Evolutionary conservation across 2,329 filamentous ascomycete species (phyloP).

Genomic region (Corinectria fuckeliana): DNA sequence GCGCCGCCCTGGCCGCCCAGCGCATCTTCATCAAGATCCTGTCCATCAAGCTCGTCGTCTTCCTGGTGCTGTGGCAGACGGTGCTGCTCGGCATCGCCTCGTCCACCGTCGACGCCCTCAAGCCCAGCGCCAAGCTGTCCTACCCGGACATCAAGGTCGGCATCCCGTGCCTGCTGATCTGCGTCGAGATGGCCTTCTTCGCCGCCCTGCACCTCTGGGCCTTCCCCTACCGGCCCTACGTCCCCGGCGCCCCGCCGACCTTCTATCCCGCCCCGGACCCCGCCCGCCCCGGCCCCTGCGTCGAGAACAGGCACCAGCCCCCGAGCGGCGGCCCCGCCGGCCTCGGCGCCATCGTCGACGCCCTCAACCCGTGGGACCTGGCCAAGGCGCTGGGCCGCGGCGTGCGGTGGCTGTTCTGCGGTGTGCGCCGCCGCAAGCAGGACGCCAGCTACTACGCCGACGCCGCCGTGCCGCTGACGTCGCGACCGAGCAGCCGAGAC

Average conservation of each 20-base stretch:
- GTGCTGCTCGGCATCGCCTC: constrained; percentile 58
- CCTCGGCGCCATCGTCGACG: constrained; percentile 69
- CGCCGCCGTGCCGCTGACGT: constrained; percentile 19
- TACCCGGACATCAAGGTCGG: constrained; percentile 81
- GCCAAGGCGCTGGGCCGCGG: constrained; percentile 80
- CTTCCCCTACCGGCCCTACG: constrained; percentile 79
- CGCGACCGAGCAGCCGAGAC: constrained; percentile 41
- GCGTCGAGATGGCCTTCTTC: constrained; percentile 86
- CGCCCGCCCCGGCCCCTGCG: constrained; percentile 47
- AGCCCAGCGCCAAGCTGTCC: constrained; percentile 64
- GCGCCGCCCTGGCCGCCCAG: constrained; percentile 70
- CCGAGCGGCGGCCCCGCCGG: constrained; percentile 72
- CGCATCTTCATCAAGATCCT: constrained; percentile 80
- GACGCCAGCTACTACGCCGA: constrained; percentile 54
- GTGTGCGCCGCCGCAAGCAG: constrained; percentile 65
- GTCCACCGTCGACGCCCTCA: constrained; percentile 66
- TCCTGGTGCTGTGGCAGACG: constrained; percentile 88
- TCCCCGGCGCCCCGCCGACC: constrained; percentile 49
- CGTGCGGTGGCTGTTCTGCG: constrained; percentile 81
- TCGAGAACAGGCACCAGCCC: constrained; percentile 51
- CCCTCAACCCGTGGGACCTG: constrained; percentile 83
- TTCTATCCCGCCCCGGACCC: constrained; percentile 56
- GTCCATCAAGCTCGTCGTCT: constrained; percentile 90
- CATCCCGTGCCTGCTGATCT: constrained; percentile 78
- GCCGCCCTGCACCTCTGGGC: constrained; percentile 80